Conservation (phyloP, 139 green algal genomes). For the Prasinococcaceae sp. region DNA sequence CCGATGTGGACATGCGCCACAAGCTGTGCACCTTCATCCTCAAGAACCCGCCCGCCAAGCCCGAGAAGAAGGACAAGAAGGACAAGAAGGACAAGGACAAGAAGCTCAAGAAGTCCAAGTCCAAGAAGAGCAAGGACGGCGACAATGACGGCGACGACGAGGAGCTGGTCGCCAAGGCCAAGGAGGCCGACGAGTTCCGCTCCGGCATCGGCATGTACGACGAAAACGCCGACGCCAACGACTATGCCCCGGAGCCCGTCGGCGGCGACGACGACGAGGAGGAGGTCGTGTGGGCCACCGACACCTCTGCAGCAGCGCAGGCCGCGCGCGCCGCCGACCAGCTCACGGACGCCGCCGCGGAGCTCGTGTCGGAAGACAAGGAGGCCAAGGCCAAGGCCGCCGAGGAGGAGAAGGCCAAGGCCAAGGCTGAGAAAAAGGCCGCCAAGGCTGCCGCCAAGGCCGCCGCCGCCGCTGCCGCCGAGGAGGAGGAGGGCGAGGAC, state of each 20-base stretch:
- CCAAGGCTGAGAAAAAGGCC: no score
- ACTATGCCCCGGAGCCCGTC: no score
- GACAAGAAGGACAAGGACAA: constrained; percentile 16
- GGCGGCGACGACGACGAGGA: constrained; percentile 34
- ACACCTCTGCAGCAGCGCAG: constrained; percentile 69
- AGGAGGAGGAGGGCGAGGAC: constrained; percentile 14
- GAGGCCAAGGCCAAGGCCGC: neutral
- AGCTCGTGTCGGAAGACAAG: constrained; percentile 53
- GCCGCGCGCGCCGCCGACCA: constrained; percentile 64
- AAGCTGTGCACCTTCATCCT: constrained; percentile 97
- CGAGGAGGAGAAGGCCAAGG: constrained; percentile 2
- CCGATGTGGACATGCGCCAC: constrained; percentile 84
- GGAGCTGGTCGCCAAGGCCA: neutral
- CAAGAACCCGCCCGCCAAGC: constrained; percentile 92
- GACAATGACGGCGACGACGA: constrained; percentile 8
- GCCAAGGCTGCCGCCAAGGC: no score
- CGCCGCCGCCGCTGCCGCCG: neutral
- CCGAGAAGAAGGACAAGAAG: constrained; percentile 58
- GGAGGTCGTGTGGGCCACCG: constrained; percentile 81
- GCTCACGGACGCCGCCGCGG: constrained; percentile 63
- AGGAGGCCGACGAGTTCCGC: constrained; percentile 10
- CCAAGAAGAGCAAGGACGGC: constrained; percentile 39
- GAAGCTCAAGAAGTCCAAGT: constrained; percentile 36
- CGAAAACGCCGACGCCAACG: neutral
- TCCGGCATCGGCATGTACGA: neutral